Evolutionary conservation across 257 asterid genomes (phyloP), one percentile per base, ranked within the genome.

Genomic region (Forsythia viridissima): DNA sequence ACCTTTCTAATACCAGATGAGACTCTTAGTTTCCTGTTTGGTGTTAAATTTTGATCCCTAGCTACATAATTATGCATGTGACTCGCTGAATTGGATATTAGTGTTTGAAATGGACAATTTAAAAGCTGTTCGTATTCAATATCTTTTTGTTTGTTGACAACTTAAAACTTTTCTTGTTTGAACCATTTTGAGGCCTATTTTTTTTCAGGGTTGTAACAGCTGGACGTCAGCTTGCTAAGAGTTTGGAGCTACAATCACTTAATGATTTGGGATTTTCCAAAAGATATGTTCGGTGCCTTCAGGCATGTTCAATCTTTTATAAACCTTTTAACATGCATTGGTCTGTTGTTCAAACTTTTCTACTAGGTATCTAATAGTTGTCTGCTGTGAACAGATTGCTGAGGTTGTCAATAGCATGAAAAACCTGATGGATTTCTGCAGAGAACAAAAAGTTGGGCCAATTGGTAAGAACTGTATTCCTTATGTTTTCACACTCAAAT

Each of bases 341-440:
- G 18, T 70, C 24, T 13, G 8, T 48, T 57, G 8, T 73, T 63
- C 70, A 30, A 8, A 63, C 37, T 63, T 52, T 65, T 70, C 11
- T 39, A 65, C 38, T 3, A 21, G 70, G 71, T 59, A 63, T 70
- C 82, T 82, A 38, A 79, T 77, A 39, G 39, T 63, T 39, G 21
- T 71, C 30, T 77, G 21, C 46, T 81, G 69, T 80, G 41, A 77
- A 74, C 88, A 95, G 99, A 95, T 96, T 77, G 93, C 99, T 51
- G 98, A 96, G 87, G 98, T 93, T 46, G 98, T 93, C 82, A 92
- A 89, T 86, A 91, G 96, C 91, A 96, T 93, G 99, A 96, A 94
- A 82, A 97, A 89, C 84, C 80, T 96, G 89, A 93, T 93, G 97
- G 96, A 91, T 76, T 93, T 90, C 80, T 87, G 98, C 89, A 89